Evolutionary conservation across 306 rosid genomes (phyloP), one percentile per base, ranked within the genome.

Genomic region (Senna tora): DNA sequence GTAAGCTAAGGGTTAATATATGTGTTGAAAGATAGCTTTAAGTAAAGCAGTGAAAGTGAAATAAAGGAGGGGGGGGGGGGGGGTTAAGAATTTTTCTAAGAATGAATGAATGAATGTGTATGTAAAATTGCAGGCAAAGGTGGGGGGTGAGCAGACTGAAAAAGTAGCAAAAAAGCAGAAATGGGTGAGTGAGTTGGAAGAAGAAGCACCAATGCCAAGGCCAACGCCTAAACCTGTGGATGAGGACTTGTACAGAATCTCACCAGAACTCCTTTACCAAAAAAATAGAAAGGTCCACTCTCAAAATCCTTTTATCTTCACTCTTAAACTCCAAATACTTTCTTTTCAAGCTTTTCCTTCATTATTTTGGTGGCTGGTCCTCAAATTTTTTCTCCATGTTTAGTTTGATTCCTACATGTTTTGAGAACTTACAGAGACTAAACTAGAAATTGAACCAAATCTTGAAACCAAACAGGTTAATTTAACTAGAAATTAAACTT

Each of bases 171-270:
- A 84, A 68, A 81, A 80, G 75, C 84, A 84, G 50, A 70, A 61
- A 7, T 84, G 92, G 96, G 82, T 71, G 4, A 79, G 51, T 16
- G 77, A 82, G 22, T 78, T 28, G 38, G 77, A 82, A 76, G 77
- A 82, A 76, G 85, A 73, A 21, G 71, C 77, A 15, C 54, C 51
- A 0, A 19, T 72, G 67, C 75, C 65, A 34, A 79, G 82, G 76
- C 83, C 84, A 39, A 77, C 79, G 5, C 85, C 94, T 0, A 91
- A 93, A 53, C 96, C 97, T 0, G 83, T 87, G 55, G 96, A 94
- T 15, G 96, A 91, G 78, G 98, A 94, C 68, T 82, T 94, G 74
- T 94, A 94, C 71, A 85, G 73, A 72, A 87, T 94, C 53, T 89
- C 97, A 22, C 96, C 97, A 0, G 83, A 80, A 5, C 77, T 86